phyloP scores from a whole-genome alignment of 1,139 yeast species.

The Candida pseudocylindracea region DNA sequence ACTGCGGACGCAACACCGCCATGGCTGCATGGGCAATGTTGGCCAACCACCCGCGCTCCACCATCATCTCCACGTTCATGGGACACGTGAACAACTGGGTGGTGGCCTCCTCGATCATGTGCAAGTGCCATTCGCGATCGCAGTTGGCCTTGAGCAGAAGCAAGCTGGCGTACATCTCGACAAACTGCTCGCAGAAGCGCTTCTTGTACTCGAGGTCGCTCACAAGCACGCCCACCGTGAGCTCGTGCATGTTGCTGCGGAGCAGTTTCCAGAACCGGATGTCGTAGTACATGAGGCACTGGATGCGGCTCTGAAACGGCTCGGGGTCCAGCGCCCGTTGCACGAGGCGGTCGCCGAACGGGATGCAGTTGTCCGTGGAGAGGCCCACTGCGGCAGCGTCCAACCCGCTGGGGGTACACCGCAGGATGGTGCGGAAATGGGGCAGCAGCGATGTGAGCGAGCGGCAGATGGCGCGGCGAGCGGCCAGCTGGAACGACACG shows the following conservation, averaged over 20 bases:
- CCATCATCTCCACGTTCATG: conserved; percentile 20
- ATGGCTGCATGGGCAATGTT: too few species aligned
- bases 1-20: too few species aligned
- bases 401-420: conserved; percentile 12
- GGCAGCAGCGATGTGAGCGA: conserved; percentile 9
- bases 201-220: conserved; percentile 22
- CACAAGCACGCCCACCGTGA: conserved; percentile 30
- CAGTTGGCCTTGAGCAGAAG: conserved; percentile 20
- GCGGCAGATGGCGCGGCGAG: conserved; percentile 8
- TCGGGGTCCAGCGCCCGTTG: not conserved
- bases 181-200: conserved; percentile 25
- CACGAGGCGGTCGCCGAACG: not conserved
- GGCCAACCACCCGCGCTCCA: conserved; percentile 8
- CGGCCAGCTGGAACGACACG: conserved; percentile 8
- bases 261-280: conserved; percentile 27
- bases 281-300: conserved; percentile 30
- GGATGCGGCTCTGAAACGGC: conserved; percentile 13
- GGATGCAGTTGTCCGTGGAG: conserved; percentile 1
- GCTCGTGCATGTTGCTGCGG: conserved; percentile 21
- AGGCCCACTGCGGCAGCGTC: conserved; percentile 3
- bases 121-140: conserved; percentile 47
- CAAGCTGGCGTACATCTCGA: conserved; percentile 31
- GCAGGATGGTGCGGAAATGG: conserved; percentile 5
- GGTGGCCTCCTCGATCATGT: conserved; percentile 27
- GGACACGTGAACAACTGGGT: conserved; percentile 50